Evolutionary conservation across 305 asterid genomes (phyloP), one percentile per base, ranked within the genome.

Genomic region (Rubia balearica): DNA sequence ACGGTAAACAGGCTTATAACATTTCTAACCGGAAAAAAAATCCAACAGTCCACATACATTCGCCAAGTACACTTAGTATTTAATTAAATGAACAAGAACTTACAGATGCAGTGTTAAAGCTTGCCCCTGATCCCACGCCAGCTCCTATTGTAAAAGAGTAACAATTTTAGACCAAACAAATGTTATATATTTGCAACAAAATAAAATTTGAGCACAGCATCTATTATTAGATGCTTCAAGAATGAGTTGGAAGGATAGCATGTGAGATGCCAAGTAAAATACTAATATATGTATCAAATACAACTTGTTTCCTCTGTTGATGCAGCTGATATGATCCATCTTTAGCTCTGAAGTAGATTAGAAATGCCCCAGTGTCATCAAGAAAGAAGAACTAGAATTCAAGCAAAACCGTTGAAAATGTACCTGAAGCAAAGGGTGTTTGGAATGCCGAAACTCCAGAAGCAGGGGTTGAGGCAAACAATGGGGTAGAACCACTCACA

Each of bases 341-440:
- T 2, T 11, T 17, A 46, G 51, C 43, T 33, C 46, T 2, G 14
- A 5, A 14, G 1, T 36, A 33, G 21, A 55, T 48, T 40, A 41
- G 45, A 71, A 46, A 60, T 21, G 14, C 48, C 46, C 12, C 49
- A 43, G 17, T 3, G 17, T 21, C 38, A 3, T 48, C 5, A 48
- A 17, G 21, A 1, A 42, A 27, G 41, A 74, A 12, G 2, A 60
- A 45, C 7, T 48, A 27, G 16, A 6, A 61, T 57, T 41, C 5
- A 9, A 7, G 33, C 40, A 41, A 59, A 43, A 56, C 24, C 61
- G 24, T 63, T 46, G 45, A 33, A 65, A 49, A 61, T 74, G 73
- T 73, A 94, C 98, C 96, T 73, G 99, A 70, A 67, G 86, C 94
- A 73, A 87, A 90, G 64, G 95, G 96, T 19, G 96, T 80, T 66